These are phyloP conservation scores for Saccharomycopsis synnaedendra DNA, from an alignment of 805 yeast species.

Conservation along the genomic window DNA sequence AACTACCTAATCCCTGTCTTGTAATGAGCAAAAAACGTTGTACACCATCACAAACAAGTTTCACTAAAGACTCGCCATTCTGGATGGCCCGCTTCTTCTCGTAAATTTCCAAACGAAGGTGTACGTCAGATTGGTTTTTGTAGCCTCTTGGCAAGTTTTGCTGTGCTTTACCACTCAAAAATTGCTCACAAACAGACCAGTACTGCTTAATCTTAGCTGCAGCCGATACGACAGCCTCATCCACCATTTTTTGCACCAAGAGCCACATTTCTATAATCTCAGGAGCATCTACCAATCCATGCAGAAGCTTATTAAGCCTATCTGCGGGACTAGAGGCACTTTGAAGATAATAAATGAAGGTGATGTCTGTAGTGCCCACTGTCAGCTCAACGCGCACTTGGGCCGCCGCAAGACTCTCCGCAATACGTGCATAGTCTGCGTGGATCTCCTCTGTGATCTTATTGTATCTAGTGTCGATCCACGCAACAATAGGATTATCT, in stretches of 20 bases:
- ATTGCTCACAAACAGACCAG: conserved; percentile 44
- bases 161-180: conserved; percentile 38
- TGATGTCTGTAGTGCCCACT: conserved; percentile 25
- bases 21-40: conserved; percentile 25
- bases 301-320: conserved; percentile 14
- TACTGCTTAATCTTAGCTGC: conserved; percentile 33
- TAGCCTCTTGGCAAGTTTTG: conserved; percentile 30
- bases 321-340: conserved; percentile 8
- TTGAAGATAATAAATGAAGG: conserved; percentile 21
- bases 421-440: conserved; percentile 31
- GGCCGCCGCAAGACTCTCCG: conserved; percentile 28
- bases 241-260: conserved; percentile 29
- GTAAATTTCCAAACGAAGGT: conserved; percentile 30
- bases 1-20: conserved; percentile 16
- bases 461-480: conserved; percentile 42
- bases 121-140: conserved; percentile 26
- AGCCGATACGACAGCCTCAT: conserved; percentile 28
- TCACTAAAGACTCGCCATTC: conserved; percentile 30
- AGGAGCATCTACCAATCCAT: conserved; percentile 37
- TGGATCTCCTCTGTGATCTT: conserved; percentile 28
- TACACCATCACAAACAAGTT: conserved; percentile 23
- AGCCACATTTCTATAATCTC: conserved; percentile 51
- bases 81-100: conserved; percentile 31
- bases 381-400: conserved; percentile 30
- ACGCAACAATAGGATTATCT: conserved; percentile 53